phyloP scores from a whole-genome alignment of 2,329 filamentous ascomycete species.

The Ceratocystis eucalypticola region DNA sequence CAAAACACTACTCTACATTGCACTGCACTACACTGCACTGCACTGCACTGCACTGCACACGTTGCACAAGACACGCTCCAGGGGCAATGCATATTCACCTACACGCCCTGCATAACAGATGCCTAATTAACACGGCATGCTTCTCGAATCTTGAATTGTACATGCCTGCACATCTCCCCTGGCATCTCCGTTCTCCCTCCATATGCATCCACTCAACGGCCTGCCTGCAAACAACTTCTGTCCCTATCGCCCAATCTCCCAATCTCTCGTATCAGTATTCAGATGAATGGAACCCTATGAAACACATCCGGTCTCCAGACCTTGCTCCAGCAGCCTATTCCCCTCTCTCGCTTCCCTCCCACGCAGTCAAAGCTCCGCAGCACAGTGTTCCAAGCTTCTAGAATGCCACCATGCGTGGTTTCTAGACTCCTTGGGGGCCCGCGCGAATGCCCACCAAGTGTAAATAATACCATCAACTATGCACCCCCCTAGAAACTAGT shows the following conservation, averaged over 20 bases:
- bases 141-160: neutral
- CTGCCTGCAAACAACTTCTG: neutral
- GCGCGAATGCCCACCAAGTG: too few species aligned
- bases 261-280: neutral
- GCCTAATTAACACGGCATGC: neutral
- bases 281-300: slow-evolving; percentile 6
- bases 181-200: neutral
- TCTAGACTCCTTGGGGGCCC: neutral
- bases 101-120: neutral
- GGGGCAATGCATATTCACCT: neutral
- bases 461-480: too few species aligned
- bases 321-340: neutral
- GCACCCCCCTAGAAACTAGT: too few species aligned
- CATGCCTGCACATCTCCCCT: neutral
- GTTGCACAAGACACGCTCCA: neutral
- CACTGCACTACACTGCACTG: neutral
- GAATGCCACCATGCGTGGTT: neutral
- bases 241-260: neutral
- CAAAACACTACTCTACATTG: neutral
- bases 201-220: neutral
- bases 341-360: neutral
- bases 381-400: neutral
- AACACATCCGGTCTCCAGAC: neutral
- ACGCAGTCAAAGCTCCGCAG: neutral
- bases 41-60: too few species aligned